Evolutionary conservation across 352 stramenopile species (phyloP).

Genomic region (Achlya hypogyna): DNA sequence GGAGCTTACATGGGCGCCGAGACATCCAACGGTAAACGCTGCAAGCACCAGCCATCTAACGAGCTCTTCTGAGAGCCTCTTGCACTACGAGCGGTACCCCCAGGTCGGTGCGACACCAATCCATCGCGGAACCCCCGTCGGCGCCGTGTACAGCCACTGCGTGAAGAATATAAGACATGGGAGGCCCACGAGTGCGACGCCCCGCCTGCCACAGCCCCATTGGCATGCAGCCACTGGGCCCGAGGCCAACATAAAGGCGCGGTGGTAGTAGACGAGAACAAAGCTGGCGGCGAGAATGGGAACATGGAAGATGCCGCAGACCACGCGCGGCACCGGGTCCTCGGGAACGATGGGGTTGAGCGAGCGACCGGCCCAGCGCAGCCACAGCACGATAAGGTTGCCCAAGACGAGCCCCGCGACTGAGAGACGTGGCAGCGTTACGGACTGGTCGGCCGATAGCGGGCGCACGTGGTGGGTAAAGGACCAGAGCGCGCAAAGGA

Average conservation of each 20-base stretch:
- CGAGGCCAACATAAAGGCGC: not conserved
- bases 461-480: not conserved
- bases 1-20: not conserved
- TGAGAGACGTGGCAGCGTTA: not conserved
- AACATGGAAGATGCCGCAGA: too few species aligned
- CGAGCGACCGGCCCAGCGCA: conserved; percentile 7
- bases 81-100: not conserved
- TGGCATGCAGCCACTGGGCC: not conserved
- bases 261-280: not conserved
- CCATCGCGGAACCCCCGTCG: conserved; percentile 6
- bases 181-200: not conserved
- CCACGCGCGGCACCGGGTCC: not conserved
- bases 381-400: not conserved
- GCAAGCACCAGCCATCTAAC: conserved; percentile 10
- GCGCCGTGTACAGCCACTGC: conserved; percentile 1
- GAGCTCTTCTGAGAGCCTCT: not conserved
- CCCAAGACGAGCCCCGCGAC: not conserved
- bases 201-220: not conserved
- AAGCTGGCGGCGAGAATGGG: not conserved
- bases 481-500: not conserved
- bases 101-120: not conserved
- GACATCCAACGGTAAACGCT: not conserved
- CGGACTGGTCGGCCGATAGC: conserved; percentile 2
- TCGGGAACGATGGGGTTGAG: conserved; percentile 8
- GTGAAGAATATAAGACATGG: conserved; percentile 8